Percentiles rank a stretch among this genome's conserved stretches.
phyloP scores from a whole-genome alignment of 2,329 filamentous ascomycete species.

The Talaromyces sp. region DNA sequence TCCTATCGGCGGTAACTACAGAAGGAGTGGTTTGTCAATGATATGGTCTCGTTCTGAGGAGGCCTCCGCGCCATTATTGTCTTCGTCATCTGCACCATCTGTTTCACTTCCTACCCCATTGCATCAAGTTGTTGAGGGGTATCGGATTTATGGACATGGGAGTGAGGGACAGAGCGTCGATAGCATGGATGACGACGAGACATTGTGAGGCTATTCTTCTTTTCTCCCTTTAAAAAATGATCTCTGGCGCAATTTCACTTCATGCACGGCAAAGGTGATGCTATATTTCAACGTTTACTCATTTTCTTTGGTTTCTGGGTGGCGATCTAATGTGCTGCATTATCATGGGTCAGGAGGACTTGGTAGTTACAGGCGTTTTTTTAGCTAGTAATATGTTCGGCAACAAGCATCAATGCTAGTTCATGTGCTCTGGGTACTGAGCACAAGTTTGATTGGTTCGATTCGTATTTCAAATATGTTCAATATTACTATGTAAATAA shows the following conservation, averaged over 20 bases:
- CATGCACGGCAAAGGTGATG: background rate
- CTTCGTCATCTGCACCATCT: background rate
- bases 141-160: background rate
- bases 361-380: background rate
- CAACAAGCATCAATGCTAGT: background rate
- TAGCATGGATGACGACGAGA: conserved; percentile 8
- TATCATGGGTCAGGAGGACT: background rate
- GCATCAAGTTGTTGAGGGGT: conserved; percentile 1
- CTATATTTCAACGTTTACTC: background rate
- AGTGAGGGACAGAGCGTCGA: background rate
- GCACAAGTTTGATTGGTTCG: background rate
- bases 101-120: background rate
- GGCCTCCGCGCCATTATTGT: background rate
- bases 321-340: background rate
- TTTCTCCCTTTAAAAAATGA: background rate
- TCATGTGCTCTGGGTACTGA: background rate
- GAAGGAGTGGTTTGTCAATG: background rate
- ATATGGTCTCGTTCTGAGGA: conserved; percentile 1
- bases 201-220: background rate
- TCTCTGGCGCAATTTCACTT: background rate
- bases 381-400: background rate
- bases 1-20: conserved; percentile 1
- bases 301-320: background rate
- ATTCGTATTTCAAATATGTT: background rate
- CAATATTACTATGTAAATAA: background rate